These are phyloP conservation scores for Tritrichomonas musculus DNA, from an alignment of 208 protist species.

Conservation along the genomic window DNA sequence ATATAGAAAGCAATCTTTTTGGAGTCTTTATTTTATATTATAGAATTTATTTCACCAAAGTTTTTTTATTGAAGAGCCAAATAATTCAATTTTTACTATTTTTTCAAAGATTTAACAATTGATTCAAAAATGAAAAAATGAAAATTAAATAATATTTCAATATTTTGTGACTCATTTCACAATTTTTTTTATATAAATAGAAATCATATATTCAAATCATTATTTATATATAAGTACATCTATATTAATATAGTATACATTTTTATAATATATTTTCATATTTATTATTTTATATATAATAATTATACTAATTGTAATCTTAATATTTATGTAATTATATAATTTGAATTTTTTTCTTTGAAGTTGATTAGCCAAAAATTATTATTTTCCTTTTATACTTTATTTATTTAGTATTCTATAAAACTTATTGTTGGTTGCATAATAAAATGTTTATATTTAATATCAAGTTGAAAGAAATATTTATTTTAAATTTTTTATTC, in stretches of 20 bases:
- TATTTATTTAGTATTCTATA: background rate
- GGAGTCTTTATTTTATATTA: no score
- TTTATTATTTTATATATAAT: no score
- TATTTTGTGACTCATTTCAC: background rate
- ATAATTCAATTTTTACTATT: background rate
- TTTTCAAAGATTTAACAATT: background rate
- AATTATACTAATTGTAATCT: no score
- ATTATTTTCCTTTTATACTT: background rate
- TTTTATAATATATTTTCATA: no score
- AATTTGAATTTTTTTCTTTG: no score
- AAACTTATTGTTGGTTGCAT: background rate
- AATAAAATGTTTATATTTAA: background rate
- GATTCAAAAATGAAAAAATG: background rate
- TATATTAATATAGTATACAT: background rate
- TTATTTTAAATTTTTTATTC: background rate
- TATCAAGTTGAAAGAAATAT: background rate
- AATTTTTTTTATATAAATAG: background rate
- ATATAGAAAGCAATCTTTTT: no score
- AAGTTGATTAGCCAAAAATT: background rate
- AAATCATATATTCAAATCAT: background rate
- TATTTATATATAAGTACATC: background rate
- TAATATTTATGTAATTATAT: no score
- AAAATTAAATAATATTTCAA: background rate
- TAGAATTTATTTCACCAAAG: no score
- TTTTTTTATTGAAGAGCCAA: no score